A percentile compares a stretch with the other conserved stretches of the same genome.
Evolutionary conservation across 441 rosid species (phyloP).

Genomic region (Erysimum cheiri): DNA sequence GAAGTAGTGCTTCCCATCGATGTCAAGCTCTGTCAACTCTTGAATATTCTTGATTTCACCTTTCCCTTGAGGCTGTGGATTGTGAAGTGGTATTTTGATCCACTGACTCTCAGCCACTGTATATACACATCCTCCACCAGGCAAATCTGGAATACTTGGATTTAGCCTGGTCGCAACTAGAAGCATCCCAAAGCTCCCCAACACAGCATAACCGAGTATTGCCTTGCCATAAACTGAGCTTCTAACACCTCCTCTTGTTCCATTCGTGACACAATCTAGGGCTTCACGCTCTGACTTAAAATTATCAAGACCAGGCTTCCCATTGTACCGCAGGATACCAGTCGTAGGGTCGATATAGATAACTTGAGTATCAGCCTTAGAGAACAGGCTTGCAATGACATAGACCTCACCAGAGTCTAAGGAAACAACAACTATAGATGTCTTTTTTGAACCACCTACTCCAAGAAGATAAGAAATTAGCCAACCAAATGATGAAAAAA

Average conservation of each 20-base stretch:
- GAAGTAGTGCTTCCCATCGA: slow-evolving; percentile 93
- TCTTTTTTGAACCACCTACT: slow-evolving; percentile 65
- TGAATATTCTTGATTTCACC: slow-evolving; percentile 84
- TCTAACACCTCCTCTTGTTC: slow-evolving; percentile 62
- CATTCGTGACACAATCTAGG: slow-evolving; percentile 67
- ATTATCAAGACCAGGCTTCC: slow-evolving; percentile 67
- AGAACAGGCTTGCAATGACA: slow-evolving; percentile 67
- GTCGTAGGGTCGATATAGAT: slow-evolving; percentile 91
- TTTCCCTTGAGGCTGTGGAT: slow-evolving; percentile 88
- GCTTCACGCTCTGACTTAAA: slow-evolving; percentile 89
- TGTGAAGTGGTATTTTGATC: slow-evolving; percentile 80
- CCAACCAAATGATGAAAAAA: slow-evolving; percentile 1
- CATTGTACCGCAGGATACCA: slow-evolving; percentile 70
- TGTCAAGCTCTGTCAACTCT: slow-evolving; percentile 88
- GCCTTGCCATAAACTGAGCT: slow-evolving; percentile 67
- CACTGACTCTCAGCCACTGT: slow-evolving; percentile 87
- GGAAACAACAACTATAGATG: slow-evolving; percentile 74
- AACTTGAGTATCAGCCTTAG: slow-evolving; percentile 75
- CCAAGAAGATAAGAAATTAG: slow-evolving; percentile 29
- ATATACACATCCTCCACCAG: slow-evolving; percentile 93
- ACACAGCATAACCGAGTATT: slow-evolving; percentile 83
- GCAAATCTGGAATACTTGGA: slow-evolving; percentile 75
- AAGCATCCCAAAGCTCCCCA: slow-evolving; percentile 85
- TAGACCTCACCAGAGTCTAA: slow-evolving; percentile 81
- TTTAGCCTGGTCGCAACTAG: slow-evolving; percentile 81